Evolutionary conservation across 116 monocot genomes (phyloP).

Genomic region (Zostera marina): DNA sequence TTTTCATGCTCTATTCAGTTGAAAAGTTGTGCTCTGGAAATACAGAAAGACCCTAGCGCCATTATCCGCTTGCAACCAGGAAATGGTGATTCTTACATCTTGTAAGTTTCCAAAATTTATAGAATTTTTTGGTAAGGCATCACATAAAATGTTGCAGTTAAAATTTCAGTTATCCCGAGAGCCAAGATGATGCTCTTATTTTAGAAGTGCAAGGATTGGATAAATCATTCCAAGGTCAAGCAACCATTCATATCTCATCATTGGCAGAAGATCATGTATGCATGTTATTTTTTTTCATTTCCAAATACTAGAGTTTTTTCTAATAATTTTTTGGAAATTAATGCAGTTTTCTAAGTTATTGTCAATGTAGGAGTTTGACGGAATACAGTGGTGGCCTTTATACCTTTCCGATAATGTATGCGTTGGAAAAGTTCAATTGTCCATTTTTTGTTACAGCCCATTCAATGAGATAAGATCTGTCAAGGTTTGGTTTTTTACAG

Average conservation of each 20-base stretch:
- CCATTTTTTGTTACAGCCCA: too few relatives aligned
- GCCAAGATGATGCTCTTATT: constrained; percentile 45
- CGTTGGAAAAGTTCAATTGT: not conserved
- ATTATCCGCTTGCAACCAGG: constrained; percentile 43
- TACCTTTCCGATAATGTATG: not conserved
- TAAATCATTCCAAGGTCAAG: constrained; percentile 31
- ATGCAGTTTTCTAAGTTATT: not conserved
- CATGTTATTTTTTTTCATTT: constrained; percentile 19
- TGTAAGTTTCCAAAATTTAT: constrained; percentile 33
- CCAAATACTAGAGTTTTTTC: not conserved
- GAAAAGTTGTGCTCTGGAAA: constrained; percentile 31
- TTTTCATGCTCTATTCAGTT: constrained; percentile 47
- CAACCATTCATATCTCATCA: constrained; percentile 50
- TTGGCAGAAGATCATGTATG: constrained; percentile 58
- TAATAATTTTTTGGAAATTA: constrained; percentile 1
- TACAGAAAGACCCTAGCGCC: constrained; percentile 17
- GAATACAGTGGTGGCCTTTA: not conserved
- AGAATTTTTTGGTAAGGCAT: not conserved
- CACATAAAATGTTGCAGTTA: not conserved
- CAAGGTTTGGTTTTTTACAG: too few relatives aligned
- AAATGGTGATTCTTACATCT: constrained; percentile 48
- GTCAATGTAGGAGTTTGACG: constrained; percentile 29
- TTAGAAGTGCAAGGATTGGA: constrained; percentile 47
- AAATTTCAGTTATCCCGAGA: constrained; percentile 64
- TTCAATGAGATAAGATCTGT: too few relatives aligned